Conservation (phyloP, 257 asterid genomes). For the Nicotiana benthamiana region DNA sequence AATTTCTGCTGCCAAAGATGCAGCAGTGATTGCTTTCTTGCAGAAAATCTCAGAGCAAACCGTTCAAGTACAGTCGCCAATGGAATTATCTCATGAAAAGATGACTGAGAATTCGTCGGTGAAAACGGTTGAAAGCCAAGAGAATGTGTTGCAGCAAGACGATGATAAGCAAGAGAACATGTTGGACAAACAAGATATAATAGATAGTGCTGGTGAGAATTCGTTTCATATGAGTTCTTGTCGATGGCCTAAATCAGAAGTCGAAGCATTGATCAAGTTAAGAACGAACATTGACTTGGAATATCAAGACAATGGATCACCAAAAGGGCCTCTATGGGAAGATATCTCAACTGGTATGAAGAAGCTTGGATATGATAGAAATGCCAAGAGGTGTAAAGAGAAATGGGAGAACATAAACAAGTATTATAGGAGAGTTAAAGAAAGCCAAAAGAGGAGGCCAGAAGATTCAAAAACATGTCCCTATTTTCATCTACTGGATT, state of each 20-base stretch:
- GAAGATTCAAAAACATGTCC: conserved; percentile 66
- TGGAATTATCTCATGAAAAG: conserved; percentile 22
- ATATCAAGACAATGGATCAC: conserved; percentile 42
- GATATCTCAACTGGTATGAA: conserved; percentile 61
- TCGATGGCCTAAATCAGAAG: conserved; percentile 77
- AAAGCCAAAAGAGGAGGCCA: conserved; percentile 56
- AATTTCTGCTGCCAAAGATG: conserved; percentile 49
- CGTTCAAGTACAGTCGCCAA: conserved; percentile 27
- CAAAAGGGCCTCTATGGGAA: conserved; percentile 72
- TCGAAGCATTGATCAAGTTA: conserved; percentile 59
- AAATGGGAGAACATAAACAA: conserved; percentile 89
- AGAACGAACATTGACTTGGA: conserved; percentile 50
- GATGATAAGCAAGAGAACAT: conserved; percentile 19
- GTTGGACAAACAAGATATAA: conserved; percentile 28
- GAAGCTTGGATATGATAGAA: conserved; percentile 56
- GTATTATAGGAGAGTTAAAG: conserved; percentile 68
- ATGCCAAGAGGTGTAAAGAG: conserved; percentile 74
- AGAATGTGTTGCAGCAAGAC: conserved; percentile 18
- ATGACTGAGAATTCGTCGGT: conserved; percentile 9
- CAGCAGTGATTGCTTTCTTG: conserved; percentile 54
- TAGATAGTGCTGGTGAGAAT: conserved; percentile 29
- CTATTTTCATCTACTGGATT: conserved; percentile 54
- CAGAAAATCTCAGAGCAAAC: conserved; percentile 45
- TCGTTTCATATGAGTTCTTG: conserved; percentile 33
- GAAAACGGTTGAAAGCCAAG: conserved; percentile 7